Conservation (phyloP, 805 yeast genomes). For the Ogataea corticis region DNA sequence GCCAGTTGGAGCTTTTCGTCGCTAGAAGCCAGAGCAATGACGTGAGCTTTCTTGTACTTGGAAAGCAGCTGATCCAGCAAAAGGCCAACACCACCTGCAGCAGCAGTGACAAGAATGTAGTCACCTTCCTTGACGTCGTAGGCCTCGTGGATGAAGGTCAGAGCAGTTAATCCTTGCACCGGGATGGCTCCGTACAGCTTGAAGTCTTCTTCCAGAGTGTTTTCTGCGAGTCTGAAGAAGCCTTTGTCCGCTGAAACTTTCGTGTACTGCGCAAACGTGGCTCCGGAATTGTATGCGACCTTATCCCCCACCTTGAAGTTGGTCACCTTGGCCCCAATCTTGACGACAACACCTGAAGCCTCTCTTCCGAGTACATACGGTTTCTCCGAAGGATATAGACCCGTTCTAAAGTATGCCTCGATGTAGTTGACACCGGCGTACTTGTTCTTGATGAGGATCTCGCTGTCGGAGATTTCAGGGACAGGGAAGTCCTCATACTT, state of each 20-base stretch:
- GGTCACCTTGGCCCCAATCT: constrained; percentile 59
- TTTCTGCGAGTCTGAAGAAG: constrained; percentile 50
- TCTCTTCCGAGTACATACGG: constrained; percentile 74
- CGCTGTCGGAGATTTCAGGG: constrained; percentile 56
- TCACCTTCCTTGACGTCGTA: constrained; percentile 70
- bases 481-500: constrained; percentile 58
- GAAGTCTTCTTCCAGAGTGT: constrained; percentile 47
- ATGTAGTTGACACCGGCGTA: constrained; percentile 83
- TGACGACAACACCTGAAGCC: constrained; percentile 69
- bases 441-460: constrained; percentile 69
- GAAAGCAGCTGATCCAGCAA: constrained; percentile 64
- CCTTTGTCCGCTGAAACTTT: constrained; percentile 40
- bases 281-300: constrained; percentile 54
- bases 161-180: constrained; percentile 78
- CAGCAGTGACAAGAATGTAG: constrained; percentile 78
- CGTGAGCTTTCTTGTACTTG: constrained; percentile 64
- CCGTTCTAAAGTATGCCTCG: constrained; percentile 80
- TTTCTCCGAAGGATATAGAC: constrained; percentile 60
- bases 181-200: constrained; percentile 60
- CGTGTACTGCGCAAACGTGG: constrained; percentile 75
- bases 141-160: constrained; percentile 67
- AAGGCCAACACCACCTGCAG: constrained; percentile 94
- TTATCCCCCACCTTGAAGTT: constrained; percentile 66
- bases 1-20: constrained; percentile 70
- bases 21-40: constrained; percentile 82